phyloP scores from a whole-genome alignment of 768 basidiomycete genomes.

The Cubamyces lactineus region DNA sequence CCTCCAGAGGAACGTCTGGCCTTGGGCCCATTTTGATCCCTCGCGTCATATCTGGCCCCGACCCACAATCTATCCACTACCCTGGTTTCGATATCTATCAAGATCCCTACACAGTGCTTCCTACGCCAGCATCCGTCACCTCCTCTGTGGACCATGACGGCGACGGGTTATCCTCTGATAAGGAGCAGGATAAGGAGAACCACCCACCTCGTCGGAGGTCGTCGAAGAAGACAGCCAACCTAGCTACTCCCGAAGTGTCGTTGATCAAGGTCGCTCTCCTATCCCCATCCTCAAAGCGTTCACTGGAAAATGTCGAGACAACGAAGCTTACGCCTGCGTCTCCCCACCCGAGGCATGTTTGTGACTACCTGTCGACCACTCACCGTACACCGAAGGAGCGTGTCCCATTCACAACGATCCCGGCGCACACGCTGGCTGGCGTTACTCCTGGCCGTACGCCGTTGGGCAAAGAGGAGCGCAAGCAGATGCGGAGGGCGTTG shows the following conservation, averaged over 20 bases:
- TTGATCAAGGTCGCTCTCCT: conserved; percentile 23
- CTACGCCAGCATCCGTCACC: conserved; percentile 18
- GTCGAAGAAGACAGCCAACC: conserved; percentile 40
- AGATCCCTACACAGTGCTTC: conserved; percentile 39
- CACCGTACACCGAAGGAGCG: conserved; percentile 11
- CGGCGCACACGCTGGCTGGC: background rate
- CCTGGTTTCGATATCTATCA: conserved; percentile 66
- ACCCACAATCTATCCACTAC: conserved; percentile 64
- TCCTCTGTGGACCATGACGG: background rate
- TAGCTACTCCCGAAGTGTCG: conserved; percentile 11
- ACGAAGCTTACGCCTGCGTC: conserved; percentile 7
- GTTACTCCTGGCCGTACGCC: conserved; percentile 19
- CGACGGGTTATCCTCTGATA: conserved; percentile 31
- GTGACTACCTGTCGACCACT: conserved; percentile 11
- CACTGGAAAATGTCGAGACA: background rate
- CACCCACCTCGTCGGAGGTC: conserved; percentile 49
- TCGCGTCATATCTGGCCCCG: conserved; percentile 47
- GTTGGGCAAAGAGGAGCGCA: conserved; percentile 16
- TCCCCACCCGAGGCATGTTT: conserved; percentile 22
- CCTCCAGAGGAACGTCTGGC: background rate
- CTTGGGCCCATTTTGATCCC: conserved; percentile 7
- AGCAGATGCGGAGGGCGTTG: conserved; percentile 18
- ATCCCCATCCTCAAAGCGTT: conserved; percentile 9
- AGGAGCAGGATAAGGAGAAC: conserved; percentile 62
- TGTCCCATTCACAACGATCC: background rate